Evolutionary conservation across 495 filamentous ascomycete genomes (phyloP), one percentile per base, ranked within the genome.

Genomic region (Lasiosphaeris hirsuta): DNA sequence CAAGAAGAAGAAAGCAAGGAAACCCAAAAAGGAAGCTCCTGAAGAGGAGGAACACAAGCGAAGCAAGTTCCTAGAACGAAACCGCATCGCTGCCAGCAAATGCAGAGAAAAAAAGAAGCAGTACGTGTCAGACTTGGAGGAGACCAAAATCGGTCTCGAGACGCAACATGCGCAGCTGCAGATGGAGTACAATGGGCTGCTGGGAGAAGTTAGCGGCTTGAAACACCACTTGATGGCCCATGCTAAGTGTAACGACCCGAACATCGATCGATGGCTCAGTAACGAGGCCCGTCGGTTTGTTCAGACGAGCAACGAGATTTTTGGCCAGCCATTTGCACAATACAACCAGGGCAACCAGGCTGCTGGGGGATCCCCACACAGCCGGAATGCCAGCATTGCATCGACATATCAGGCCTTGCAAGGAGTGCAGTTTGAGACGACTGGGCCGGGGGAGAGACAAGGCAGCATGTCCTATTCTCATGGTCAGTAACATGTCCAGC

Each of bases 51-150:
- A 57, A 3, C 50, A 53, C 0, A 78, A 73, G 41, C 62, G 77
- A 33, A 69, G 63, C 49, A 73, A 75, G 57, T 84, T 90, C 66
- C 78, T 94, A 30, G 88, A 94, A 64, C 83, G 89, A 19, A 96
- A 96, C 64, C 83, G 91, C 4, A 67, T 92, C 4, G 91, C 91
- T 5, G 91, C 91, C 0, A 90, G 83, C 70, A 96, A 95, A 63
- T 95, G 90, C 66, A 83, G 91, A 2, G 84, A 87, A 67, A 93
- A 92, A 78, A 93, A 94, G 72, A 95, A 93, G 68, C 82, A 86
- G 60, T 86, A 84, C 69, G 84, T 85, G 7, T 73, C 81, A 40
- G 78, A 82, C 23, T 73, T 90, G 3, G 84, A 89, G 58, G 69
- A 75, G 37, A 71, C 70, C 17, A 76, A 67, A 47, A 56, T 66